Percentiles rank a stretch among this genome's conserved stretches.
Conservation (phyloP, 306 rosid species). For the Gynostemma pentaphyllum region DNA sequence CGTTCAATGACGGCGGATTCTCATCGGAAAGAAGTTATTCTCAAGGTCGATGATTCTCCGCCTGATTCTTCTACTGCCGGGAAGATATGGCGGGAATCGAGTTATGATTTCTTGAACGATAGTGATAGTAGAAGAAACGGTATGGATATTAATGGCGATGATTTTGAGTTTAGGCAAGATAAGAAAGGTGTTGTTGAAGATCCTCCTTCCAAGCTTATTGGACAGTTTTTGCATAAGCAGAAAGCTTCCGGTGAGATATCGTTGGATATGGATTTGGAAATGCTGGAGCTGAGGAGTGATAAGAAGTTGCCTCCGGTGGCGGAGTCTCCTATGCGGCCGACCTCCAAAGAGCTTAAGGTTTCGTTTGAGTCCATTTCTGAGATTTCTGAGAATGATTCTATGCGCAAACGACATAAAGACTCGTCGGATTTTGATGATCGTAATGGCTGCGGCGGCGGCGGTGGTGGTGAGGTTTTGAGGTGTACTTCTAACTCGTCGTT, state of each 20-base stretch:
- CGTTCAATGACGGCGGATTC: constrained; percentile 11
- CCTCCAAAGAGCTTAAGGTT: constrained; percentile 46
- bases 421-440: constrained; percentile 12
- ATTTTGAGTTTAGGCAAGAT: constrained; percentile 31
- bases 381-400: constrained; percentile 12
- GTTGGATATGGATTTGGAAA: constrained; percentile 87
- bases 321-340: constrained; percentile 36
- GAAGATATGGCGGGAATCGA: constrained; percentile 45
- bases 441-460: too few relatives aligned
- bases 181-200: constrained; percentile 25
- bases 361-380: constrained; percentile 37
- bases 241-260: constrained; percentile 54
- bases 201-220: constrained; percentile 74
- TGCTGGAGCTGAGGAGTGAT: constrained; percentile 58
- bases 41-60: constrained; percentile 54
- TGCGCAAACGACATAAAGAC: constrained; percentile 42
- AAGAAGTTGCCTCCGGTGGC: constrained; percentile 30
- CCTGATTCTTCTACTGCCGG: constrained; percentile 1
- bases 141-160: background rate
- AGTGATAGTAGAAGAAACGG: background rate
- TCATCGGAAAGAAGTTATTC: constrained; percentile 29
- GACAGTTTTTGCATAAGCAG: constrained; percentile 61
- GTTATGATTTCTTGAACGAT: constrained; percentile 42
- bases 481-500: constrained; percentile 66
- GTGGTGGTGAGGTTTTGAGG: constrained; percentile 40